phyloP scores from a whole-genome alignment of 331 rosid genomes.

The Phaseolus coccineus region DNA sequence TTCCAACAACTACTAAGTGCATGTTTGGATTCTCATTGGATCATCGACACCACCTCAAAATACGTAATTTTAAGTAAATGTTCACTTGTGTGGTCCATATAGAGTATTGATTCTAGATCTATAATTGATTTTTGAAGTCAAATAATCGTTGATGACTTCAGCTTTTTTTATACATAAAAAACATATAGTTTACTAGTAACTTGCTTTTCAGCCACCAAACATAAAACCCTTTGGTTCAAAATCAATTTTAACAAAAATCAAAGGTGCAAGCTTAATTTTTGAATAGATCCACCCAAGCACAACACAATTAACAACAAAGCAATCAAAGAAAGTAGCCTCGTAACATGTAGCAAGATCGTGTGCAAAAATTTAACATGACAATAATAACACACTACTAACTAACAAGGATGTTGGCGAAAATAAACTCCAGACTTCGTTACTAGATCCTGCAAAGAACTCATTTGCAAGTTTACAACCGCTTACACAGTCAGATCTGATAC shows the following conservation, averaged over 20 bases:
- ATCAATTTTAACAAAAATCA: background rate
- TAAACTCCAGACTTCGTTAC: background rate
- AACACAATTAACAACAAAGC: background rate
- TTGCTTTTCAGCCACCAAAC: background rate
- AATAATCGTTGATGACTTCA: background rate
- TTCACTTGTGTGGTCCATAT: background rate
- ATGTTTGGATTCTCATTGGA: background rate
- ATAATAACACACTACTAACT: background rate
- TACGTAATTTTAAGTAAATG: background rate
- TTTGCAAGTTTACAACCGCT: background rate
- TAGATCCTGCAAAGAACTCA: constrained; percentile 18
- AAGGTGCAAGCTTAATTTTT: background rate
- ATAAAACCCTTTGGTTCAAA: background rate
- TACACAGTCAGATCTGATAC: constrained; percentile 14
- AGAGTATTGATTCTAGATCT: background rate
- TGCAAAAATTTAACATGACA: background rate
- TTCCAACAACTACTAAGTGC: background rate
- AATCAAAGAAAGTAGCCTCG: background rate
- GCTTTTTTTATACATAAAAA: background rate
- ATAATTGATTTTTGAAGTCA: background rate
- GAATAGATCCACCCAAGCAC: background rate
- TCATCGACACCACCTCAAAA: background rate
- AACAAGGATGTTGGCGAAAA: background rate
- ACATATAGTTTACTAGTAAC: background rate
- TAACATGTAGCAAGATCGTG: background rate